Evolutionary conservation across 768 basidiomycete genomes (phyloP), one percentile per base, ranked within the genome.

Genomic region (Cystobasidiopsis lactophilus): DNA sequence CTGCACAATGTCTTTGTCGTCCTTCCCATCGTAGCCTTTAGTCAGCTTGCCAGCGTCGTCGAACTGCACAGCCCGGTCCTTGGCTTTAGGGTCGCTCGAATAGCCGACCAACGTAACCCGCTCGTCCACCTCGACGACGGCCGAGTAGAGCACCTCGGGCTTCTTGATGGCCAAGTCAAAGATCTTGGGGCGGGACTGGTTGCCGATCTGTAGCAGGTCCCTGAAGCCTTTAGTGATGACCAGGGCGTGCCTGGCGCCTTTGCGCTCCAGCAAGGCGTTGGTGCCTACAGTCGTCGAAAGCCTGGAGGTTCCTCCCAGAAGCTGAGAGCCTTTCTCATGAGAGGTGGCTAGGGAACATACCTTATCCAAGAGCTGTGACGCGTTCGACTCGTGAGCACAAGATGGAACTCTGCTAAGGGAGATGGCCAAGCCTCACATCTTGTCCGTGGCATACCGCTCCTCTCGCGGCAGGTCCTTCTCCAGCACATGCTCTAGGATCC

Each of bases 51-150:
- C 57, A 14, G 53, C 31, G 14, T 79, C 76, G 56, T 80, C 74
- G 60, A 89, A 95, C 58, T 78, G 71, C 4, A 89, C 69, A 0
- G 77, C 77, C 58, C 88, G 76, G 37, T 76, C 75, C 52, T 79
- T 82, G 0, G 79, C 75, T 49, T 78, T 65, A 0, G 88, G 86
- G 62, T 95, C 89, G 16, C 80, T 84, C 0, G 88, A 85, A 62
- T 82, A 95, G 18, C 88, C 89, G 0, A 89, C 82, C 13, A 95
- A 72, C 0, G 89, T 95, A 7, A 93, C 91, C 10, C 91, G 79
- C 68, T 96, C 91, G 59, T 91, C 85, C 0, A 79, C 73, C 62
- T 79, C 82, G 10, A 85, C 61, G 3, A 85, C 82, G 2, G 70
- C 69, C 0, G 77, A 75, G 65, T 89, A 96, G 4, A 96, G 69